Evolutionary conservation across 805 yeast species (phyloP), one percentile per base, ranked within the genome.

Genomic region (Ogataea ganodermae): DNA sequence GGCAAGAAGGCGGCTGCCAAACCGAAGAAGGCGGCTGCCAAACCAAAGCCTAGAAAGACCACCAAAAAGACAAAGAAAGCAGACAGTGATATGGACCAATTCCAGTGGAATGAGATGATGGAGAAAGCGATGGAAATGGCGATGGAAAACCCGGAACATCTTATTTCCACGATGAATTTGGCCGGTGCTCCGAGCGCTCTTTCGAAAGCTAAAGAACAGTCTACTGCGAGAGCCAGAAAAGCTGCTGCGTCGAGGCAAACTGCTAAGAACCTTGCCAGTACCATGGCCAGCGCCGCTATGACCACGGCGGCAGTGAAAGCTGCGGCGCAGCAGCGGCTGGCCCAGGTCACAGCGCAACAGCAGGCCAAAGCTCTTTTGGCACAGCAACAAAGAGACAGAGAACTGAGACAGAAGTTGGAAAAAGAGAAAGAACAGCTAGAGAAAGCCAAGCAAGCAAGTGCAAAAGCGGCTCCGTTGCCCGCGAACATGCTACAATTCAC

Each of bases 41-140:
- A 31, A 24, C 33, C 42, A 32, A 48, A 46, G 38, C 45, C 39
- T 10, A n/a, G 36, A 10, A 24, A 45, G 10, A 14, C 44, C 35
- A 38, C 49, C 40, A 53, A 46, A 40, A 32, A 38, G 35, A 12
- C 41, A n/a, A 35, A 41, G 35, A 43, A 43, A 16, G 38, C 37
- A 14, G 49, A 63, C 30, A 76, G 70, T 30, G 78, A 71, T 26
- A 69, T 84, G 49, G 88, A 84, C 57, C 74, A 70, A 45, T 59
- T 69, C 46, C 78, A 74, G 48, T 75, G 86, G 80, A 83, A 80
- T 57, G 85, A 80, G 54, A 86, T 86, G 53, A 76, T 86, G 74
- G 89, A 83, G 53, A 84, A 84, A 66, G 94, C 92, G 1, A 75
- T 86, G 69, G 79, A 79, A 39, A 74, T 86, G 84, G 94, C 91